Conservation (phyloP, 1,284 basidiomycete species). For the Ceratobasidium sp. region DNA sequence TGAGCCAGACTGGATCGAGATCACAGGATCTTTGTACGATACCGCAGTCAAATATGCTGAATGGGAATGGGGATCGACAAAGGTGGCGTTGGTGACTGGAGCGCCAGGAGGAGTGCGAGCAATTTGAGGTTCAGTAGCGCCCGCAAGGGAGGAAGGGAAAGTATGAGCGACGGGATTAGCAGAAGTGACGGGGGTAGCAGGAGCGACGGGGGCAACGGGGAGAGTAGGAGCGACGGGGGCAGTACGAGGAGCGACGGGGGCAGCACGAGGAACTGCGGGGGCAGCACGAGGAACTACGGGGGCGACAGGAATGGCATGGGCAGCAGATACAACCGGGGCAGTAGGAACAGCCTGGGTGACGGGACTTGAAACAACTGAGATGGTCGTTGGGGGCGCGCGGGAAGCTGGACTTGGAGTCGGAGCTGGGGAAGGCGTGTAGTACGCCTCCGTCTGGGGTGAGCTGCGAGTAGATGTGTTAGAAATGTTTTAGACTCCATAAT, state of each 20-base stretch:
- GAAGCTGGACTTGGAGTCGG: not conserved
- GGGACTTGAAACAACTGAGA: too few species aligned
- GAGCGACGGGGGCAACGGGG: not conserved
- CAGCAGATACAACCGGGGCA: not conserved
- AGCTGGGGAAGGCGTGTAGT: too few species aligned
- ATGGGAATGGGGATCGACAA: too few species aligned
- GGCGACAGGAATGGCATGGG: not conserved
- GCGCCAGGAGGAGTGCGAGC: too few species aligned
- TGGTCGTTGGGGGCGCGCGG: too few species aligned
- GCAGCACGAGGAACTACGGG: too few species aligned
- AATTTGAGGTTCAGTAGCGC: not conserved
- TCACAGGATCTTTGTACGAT: too few species aligned
- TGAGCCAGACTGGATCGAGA: too few species aligned
- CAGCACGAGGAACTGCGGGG: not conserved
- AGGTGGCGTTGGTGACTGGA: not conserved
- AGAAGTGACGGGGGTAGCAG: not conserved
- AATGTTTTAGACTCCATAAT: not conserved
- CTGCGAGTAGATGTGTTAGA: not conserved
- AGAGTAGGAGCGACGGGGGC: not conserved
- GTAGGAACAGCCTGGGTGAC: not conserved
- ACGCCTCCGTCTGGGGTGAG: not conserved
- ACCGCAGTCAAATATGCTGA: too few species aligned
- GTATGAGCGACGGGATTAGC: not conserved
- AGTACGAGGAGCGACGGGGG: not conserved
- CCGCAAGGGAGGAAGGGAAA: not conserved